Evolutionary conservation across 2,329 filamentous ascomycete genomes (phyloP).

Genomic region (Exophiala oligosperma): DNA sequence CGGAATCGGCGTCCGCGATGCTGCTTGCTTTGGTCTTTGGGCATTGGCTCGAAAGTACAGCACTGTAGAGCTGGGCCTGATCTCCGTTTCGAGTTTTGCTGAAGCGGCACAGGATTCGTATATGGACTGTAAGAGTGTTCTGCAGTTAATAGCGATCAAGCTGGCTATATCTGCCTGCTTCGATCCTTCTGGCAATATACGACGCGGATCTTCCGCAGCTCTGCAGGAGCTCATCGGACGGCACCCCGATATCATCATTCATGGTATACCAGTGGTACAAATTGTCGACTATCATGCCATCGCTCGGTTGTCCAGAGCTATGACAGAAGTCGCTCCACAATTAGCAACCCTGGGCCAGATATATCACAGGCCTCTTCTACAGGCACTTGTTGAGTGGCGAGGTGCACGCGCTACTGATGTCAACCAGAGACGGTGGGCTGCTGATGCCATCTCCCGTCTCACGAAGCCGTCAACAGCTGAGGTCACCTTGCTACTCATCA

Average conservation of each 20-base stretch:
- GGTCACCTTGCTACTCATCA: constrained; percentile 4
- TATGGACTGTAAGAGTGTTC: constrained; percentile 42
- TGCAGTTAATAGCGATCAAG: constrained; percentile 78
- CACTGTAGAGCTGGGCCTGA: constrained; percentile 69
- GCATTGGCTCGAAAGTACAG: constrained; percentile 83
- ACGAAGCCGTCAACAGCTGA: constrained; percentile 29
- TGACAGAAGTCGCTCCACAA: constrained; percentile 71
- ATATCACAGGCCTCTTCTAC: constrained; percentile 69
- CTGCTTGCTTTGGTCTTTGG: constrained; percentile 96
- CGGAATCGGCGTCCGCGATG: constrained; percentile 89
- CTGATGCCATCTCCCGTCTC: constrained; percentile 63
- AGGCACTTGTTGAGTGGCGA: constrained; percentile 77
- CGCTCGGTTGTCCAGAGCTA: constrained; percentile 78
- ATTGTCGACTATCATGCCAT: constrained; percentile 91
- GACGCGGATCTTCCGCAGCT: constrained; percentile 87
- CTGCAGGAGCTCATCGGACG: constrained; percentile 91
- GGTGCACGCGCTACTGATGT: constrained; percentile 81
- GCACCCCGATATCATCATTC: constrained; percentile 78
- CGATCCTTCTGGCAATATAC: constrained; percentile 89
- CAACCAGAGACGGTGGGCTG: constrained; percentile 70
- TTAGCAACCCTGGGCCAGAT: constrained; percentile 64
- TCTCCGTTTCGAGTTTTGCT: constrained; percentile 18
- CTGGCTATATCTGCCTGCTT: constrained; percentile 79
- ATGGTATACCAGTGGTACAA: constrained; percentile 86
- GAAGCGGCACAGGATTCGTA: constrained; percentile 5